These are phyloP conservation scores for Trematosphaeria pertusa DNA, from an alignment of 2,329 filamentous ascomycete genomes.

Conservation along the genomic window DNA sequence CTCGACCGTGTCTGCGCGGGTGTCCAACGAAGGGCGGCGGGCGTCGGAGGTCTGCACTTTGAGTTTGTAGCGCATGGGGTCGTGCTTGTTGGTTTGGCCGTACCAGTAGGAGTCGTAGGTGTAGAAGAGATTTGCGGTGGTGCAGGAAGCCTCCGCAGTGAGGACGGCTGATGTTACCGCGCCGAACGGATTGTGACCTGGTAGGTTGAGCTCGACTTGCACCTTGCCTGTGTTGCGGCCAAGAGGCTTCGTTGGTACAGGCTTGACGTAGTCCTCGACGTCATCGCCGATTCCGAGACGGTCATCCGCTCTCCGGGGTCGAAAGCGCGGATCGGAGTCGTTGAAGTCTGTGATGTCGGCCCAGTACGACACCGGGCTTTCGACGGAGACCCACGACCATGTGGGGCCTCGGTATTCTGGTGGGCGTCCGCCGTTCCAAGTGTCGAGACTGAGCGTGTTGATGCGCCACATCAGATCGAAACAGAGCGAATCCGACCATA, in stretches of 20 bases:
- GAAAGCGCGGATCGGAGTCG: not conserved
- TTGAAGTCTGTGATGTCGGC: slow-evolving; percentile 8
- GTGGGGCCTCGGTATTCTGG: slow-evolving; percentile 15
- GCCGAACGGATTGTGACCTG: slow-evolving; percentile 23
- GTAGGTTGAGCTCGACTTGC: slow-evolving; percentile 5
- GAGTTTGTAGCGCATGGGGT: slow-evolving; percentile 15
- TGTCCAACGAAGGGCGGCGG: not conserved
- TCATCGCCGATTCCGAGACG: not conserved
- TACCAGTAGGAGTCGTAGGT: slow-evolving; percentile 15
- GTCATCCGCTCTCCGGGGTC: not conserved
- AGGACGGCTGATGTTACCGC: slow-evolving; percentile 17
- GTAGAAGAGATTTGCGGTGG: slow-evolving; percentile 13
- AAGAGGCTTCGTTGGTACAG: not conserved
- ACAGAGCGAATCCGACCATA: slow-evolving; percentile 25
- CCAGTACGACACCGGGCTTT: slow-evolving; percentile 20
- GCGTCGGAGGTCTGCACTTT: not conserved
- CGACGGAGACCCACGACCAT: slow-evolving; percentile 26
- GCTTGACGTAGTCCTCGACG: not conserved
- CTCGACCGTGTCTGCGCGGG: not conserved
- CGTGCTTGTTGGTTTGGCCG: slow-evolving; percentile 5
- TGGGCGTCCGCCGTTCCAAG: not conserved
- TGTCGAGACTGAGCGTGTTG: slow-evolving; percentile 13
- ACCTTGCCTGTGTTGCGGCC: slow-evolving; percentile 1
- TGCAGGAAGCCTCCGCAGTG: slow-evolving; percentile 14
- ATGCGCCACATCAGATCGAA: slow-evolving; percentile 28